Percentiles rank a stretch among this genome's conserved stretches.
phyloP scores from a whole-genome alignment of 371 early-diverging fungal species.

The Haplosporangium sp. region DNA sequence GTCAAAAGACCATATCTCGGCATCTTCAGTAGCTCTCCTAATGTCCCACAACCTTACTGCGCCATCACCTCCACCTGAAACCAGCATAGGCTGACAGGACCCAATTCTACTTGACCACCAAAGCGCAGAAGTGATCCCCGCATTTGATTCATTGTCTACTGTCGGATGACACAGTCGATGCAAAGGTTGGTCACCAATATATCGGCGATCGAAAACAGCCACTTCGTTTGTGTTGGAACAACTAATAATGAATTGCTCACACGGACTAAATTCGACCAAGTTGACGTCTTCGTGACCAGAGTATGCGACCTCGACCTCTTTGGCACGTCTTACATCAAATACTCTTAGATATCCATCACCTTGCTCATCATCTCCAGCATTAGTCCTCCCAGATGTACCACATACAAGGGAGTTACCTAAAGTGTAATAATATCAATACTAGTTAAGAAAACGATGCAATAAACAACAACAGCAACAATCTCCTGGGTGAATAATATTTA shows the following conservation, averaged over 20 bases:
- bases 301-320: slow-evolving; percentile 8
- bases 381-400: slow-evolving; percentile 41
- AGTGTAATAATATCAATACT: too few relatives aligned
- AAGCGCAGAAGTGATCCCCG: slow-evolving; percentile 41
- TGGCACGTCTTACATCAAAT: slow-evolving; percentile 22
- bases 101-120: slow-evolving; percentile 38
- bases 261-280: slow-evolving; percentile 50
- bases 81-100: slow-evolving; percentile 21
- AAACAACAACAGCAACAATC: too few relatives aligned
- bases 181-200: slow-evolving; percentile 5
- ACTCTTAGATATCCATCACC: slow-evolving; percentile 37
- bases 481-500: neutral
- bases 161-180: slow-evolving; percentile 29
- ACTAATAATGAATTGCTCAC: slow-evolving; percentile 40
- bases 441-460: neutral
- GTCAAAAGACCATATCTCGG: slow-evolving; percentile 34
- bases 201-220: slow-evolving; percentile 46
- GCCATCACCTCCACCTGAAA: slow-evolving; percentile 54
- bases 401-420: slow-evolving; percentile 34
- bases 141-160: slow-evolving; percentile 17
- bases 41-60: slow-evolving; percentile 49
- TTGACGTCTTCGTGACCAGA: slow-evolving; percentile 47
- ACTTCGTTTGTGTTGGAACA: slow-evolving; percentile 37
- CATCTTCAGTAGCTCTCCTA: slow-evolving; percentile 38
- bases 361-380: slow-evolving; percentile 28